Evolutionary conservation across 2,329 filamentous ascomycete genomes (phyloP).

Genomic region (Nemania sp.): DNA sequence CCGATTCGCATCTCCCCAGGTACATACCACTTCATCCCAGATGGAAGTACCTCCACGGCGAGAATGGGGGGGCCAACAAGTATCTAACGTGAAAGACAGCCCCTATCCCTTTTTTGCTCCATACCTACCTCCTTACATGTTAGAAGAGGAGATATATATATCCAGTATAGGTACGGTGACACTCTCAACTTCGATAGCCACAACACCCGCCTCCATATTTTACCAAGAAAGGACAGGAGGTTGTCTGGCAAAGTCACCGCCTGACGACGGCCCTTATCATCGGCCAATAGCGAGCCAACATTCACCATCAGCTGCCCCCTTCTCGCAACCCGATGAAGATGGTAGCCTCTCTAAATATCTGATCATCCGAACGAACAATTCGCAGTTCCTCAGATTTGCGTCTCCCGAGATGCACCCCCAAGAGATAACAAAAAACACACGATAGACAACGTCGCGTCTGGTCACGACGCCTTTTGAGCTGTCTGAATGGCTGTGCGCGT

Average conservation of each 20-base stretch:
- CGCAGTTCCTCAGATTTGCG: not conserved
- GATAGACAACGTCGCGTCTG: too few relatives aligned
- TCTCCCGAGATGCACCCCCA: not conserved
- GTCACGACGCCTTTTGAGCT: too few relatives aligned
- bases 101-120: not conserved
- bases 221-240: not conserved
- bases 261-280: constrained; percentile 13
- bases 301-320: constrained; percentile 5
- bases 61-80: too few relatives aligned
- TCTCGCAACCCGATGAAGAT: not conserved
- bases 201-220: not conserved
- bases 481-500: too few relatives aligned
- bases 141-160: too few relatives aligned
- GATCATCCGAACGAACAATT: not conserved
- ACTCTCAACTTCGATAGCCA: not conserved
- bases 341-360: not conserved
- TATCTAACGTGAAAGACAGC: too few relatives aligned
- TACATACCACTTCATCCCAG: not conserved
- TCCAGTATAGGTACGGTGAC: too few relatives aligned
- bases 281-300: constrained; percentile 6
- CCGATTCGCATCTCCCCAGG: too few relatives aligned
- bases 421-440: too few relatives aligned
- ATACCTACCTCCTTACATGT: too few relatives aligned
- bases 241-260: not conserved
- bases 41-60: too few relatives aligned